Base-by-base conservation (phyloP, 1,284 basidiomycete species). In the Coniferiporia weirii region DNA sequence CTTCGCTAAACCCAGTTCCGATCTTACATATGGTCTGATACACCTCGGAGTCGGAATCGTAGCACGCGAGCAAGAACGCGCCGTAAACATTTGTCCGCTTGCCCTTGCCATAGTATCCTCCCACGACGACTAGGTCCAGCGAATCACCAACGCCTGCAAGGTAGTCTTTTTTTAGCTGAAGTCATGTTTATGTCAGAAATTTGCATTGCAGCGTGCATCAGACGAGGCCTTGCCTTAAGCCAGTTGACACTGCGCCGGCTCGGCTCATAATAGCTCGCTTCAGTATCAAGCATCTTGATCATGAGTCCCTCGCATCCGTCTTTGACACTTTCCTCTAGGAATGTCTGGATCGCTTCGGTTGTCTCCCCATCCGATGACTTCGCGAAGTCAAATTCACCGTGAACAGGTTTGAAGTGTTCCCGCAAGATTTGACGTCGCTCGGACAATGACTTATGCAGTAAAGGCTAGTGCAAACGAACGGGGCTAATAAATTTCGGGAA, bases 21-120 rank as follows among this genome's bases (percentile, higher is more conserved):
- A 99, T 97, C 75, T 99, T 99, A 82, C 97, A 99, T 58, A 97
- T 94, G 2, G 94, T 95, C 70, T 98, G 95, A 71, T 84, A 97
- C 69, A 91, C 89, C 71, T 97, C 94, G 6, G 87, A 80, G 66
- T 97, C 94, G 52, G 84, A 77, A 70, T 98, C 95, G 71, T 94
- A 98, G 73, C 94, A 96, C 3, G 95, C 95, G 38, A 98, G 82
- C 19, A 98, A 80, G 80, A 96, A 97, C 10, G 95, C 95, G 58
- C 95, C 95, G 70, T 98, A 98, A 38, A 95, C 91, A 69, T 92
- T 90, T 17, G 97, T 98, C 50, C 97, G 89, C 74, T 99, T 99
- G 61, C 97, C 97, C 73, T 97, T 95, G 64, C 97, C 97, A 67
- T 94, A 91, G 75, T 98, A 99, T 2, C 85, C 97, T 5, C 97